Base-by-base conservation (phyloP, 2,329 filamentous ascomycete genomes). In the Chaetomiaceae sp. region DNA sequence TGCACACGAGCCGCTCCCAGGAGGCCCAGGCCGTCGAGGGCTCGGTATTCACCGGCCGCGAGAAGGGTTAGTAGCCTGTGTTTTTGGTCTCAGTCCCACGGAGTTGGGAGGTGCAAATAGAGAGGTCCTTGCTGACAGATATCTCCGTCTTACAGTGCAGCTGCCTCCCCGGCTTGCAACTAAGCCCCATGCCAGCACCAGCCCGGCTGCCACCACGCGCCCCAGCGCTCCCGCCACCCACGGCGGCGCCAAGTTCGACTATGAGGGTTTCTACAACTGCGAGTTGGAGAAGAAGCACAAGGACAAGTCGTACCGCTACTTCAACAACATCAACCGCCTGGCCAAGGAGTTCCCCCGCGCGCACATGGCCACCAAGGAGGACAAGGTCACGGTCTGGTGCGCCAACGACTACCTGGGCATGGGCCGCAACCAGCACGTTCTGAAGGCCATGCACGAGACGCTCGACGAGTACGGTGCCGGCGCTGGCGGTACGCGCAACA, bases 321-420 rank as follows among this genome's bases (percentile, higher is more conserved):
- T 99, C 78, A 99, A 99, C 79, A 99, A 99, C 77, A 99, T 99
- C 82, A 99, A 99, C 67, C 90, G 93, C 31, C 79, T 99, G 55
- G 93, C 93, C 59, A 89, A 93, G 73, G 89, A 97, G 58, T 99
- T 99, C 57, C 93, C 93, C 25, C 88, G 87, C 58, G 93, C 93
- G 40, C 93, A 99, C 70, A 95, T 95, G 78, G 80, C 87, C 14
- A 83, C 78, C 52, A 81, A 82, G 65, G 85, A 92, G 53, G 89
- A 96, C 59, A 83, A 83, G 47, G 93, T 99, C 51, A 96, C 92
- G 2, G 93, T 99, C 20, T 99, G 93, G 93, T 99, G 93, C 77
- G 95, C 92, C 66, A 99, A 99, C 65, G 93, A 99, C 69, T 99
- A 99, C 69, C 82, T 99, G 16, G 93, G 93, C 61, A 99, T 99